Base-by-base conservation (phyloP, 202 grass and related monocot genomes). In the Dendrocalamus latiflorus region DNA sequence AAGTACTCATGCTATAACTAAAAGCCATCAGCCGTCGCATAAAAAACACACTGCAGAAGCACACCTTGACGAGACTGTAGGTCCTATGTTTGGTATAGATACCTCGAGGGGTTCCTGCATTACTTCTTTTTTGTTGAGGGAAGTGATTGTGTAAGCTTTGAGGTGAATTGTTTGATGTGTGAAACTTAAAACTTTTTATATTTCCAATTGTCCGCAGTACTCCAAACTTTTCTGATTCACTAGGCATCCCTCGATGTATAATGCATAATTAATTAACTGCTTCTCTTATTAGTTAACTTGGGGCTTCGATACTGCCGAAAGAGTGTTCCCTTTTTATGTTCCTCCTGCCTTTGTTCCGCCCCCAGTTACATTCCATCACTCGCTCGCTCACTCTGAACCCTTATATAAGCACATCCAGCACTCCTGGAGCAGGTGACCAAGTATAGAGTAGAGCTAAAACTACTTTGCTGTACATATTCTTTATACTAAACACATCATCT, bases 281-380 rank as follows among this genome's bases (percentile, higher is more conserved):
- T 28, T 6, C 24, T 14, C 24, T 49, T 70, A 5, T 21, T 14
- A 39, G 38, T 62, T 61, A 65, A 60, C 41, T 33, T 65, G 38
- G 73, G 64, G 8, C 9, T 70, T 33, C 34, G 48, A 79, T 79
- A 65, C 73, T 74, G 88, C 83, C 88, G 79, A 86, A 90, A 90
- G 88, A 26, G 51, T 20, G 26, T 37, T 26, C 5, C 25, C 61
- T 69, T 86, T 86, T 55, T 61, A 59, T 67, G 62, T 75, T 70
- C 84, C 20, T 57, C 47, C 12, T 6, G 0, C 39, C 17, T 71
- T 86, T 85, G 15, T 74, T 72, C 43, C 4, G 13, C 11, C 49
- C 13, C 1, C 20, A 42, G 10, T 28, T 82, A 39, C 63, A 54
- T 24, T 71, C 47, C 25, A 74, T 47, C 10, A 33, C 8, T 4